Conservation (phyloP, 2,329 filamentous ascomycete genomes). For the Colletotrichum cuscutae region DNA sequence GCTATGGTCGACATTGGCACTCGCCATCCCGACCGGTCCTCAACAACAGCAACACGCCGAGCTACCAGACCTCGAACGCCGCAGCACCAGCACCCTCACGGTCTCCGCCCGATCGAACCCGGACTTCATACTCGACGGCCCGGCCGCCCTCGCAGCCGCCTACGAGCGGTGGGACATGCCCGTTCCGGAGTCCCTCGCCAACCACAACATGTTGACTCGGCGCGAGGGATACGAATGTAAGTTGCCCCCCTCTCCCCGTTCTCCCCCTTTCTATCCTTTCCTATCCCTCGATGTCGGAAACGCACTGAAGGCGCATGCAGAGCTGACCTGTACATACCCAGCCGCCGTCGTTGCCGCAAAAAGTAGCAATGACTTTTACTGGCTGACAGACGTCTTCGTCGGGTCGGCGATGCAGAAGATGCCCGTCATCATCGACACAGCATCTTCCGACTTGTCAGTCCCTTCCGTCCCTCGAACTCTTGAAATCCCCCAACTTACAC, state of each 20-base stretch:
- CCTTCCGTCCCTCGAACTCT: neutral
- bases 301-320: neutral
- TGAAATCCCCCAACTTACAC: neutral
- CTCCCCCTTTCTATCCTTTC: neutral
- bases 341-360: constrained; percentile 10
- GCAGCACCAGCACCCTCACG: constrained; percentile 4
- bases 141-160: constrained; percentile 25
- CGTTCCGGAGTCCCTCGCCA: constrained; percentile 21
- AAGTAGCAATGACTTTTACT: constrained; percentile 13
- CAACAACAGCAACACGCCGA: neutral
- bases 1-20: neutral
- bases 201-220: constrained; percentile 14
- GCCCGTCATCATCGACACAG: constrained; percentile 29
- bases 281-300: neutral
- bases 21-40: constrained; percentile 2
- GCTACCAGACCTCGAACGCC: neutral
- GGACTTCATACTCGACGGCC: constrained; percentile 18
- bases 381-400: constrained; percentile 28
- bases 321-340: neutral
- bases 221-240: constrained; percentile 22
- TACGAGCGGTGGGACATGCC: constrained; percentile 27
- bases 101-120: constrained; percentile 22
- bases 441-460: constrained; percentile 25
- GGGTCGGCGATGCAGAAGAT: constrained; percentile 13
- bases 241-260: neutral